Percentiles rank a stretch among this genome's conserved stretches.
Conservation (phyloP, 2,329 filamentous ascomycete species). For the Remersonia thermophila region DNA sequence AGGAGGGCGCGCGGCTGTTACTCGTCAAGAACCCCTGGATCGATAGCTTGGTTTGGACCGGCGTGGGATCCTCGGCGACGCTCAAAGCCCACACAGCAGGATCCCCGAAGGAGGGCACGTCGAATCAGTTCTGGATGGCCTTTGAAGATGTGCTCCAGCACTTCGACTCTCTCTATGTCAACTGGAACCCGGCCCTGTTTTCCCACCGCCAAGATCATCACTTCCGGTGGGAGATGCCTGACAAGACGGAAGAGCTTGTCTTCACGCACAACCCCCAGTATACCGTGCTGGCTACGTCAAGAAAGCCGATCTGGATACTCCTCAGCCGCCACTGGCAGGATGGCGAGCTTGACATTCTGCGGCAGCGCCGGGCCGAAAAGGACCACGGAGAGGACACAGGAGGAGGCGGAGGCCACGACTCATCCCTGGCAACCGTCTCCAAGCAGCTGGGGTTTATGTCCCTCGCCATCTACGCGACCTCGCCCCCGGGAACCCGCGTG, state of each 20-base stretch:
- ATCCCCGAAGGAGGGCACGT: constrained; percentile 25
- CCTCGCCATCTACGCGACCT: constrained; percentile 63
- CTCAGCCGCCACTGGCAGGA: constrained; percentile 77
- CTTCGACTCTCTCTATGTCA: constrained; percentile 92
- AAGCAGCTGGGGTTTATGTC: constrained; percentile 70
- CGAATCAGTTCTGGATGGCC: constrained; percentile 89
- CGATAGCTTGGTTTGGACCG: constrained; percentile 64
- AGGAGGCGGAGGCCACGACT: constrained; percentile 10
- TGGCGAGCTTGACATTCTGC: constrained; percentile 45
- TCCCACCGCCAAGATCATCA: constrained; percentile 74
- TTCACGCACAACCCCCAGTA: constrained; percentile 60
- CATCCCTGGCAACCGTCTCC: constrained; percentile 32
- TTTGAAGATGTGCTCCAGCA: constrained; percentile 79
- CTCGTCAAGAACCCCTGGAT: constrained; percentile 96
- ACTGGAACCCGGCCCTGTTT: constrained; percentile 90
- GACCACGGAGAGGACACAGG: constrained; percentile 5
- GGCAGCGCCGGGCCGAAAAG: constrained; percentile 22
- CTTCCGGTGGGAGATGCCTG: constrained; percentile 63
- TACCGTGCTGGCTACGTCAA: constrained; percentile 45
- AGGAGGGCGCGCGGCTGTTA: constrained; percentile 50
- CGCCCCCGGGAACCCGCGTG: constrained; percentile 49
- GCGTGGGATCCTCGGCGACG: constrained; percentile 28
- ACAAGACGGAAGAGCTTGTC: constrained; percentile 36
- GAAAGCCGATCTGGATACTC: constrained; percentile 67
- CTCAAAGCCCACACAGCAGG: constrained; percentile 19